These are phyloP conservation scores for Penicilliopsis zonata DNA, from an alignment of 495 filamentous ascomycete genomes.

Conservation along the genomic window DNA sequence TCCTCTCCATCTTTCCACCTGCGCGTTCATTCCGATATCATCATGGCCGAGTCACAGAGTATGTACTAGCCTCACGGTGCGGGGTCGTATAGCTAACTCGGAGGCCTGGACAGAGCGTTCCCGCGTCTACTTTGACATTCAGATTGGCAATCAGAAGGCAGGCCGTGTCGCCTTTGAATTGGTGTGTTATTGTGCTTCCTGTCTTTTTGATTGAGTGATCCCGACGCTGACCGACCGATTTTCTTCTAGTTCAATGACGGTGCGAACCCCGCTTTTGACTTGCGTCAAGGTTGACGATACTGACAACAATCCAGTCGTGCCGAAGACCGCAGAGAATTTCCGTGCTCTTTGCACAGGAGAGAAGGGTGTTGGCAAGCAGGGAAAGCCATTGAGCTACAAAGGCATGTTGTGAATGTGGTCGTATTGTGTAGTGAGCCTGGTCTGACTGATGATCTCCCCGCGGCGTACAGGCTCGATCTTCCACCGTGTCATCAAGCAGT, in stretches of 20 bases:
- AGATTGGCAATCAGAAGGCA: slow-evolving; percentile 55
- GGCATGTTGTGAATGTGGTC: slow-evolving; percentile 16
- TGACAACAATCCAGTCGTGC: slow-evolving; percentile 48
- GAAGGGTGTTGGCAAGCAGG: slow-evolving; percentile 76
- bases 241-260: slow-evolving; percentile 57
- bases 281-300: slow-evolving; percentile 5
- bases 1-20: slow-evolving; percentile 2
- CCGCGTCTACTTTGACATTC: slow-evolving; percentile 83
- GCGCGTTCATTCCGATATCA: slow-evolving; percentile 2
- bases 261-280: slow-evolving; percentile 15
- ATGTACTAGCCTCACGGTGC: slow-evolving; percentile 13
- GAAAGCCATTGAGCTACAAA: slow-evolving; percentile 68
- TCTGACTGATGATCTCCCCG: too few relatives aligned
- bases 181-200: slow-evolving; percentile 29
- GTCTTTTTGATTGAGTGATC: background rate
- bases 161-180: slow-evolving; percentile 77
- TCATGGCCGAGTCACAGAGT: slow-evolving; percentile 28
- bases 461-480: slow-evolving; percentile 52
- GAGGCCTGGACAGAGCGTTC: slow-evolving; percentile 34
- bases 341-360: slow-evolving; percentile 83
- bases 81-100: slow-evolving; percentile 10
- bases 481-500: slow-evolving; percentile 96
- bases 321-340: slow-evolving; percentile 93
- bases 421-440: too few relatives aligned
- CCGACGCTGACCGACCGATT: background rate